Percentiles rank a stretch among this genome's conserved stretches.
Evolutionary conservation across 73 alveolate species (phyloP).

Genomic region (Stentor coeruleus): DNA sequence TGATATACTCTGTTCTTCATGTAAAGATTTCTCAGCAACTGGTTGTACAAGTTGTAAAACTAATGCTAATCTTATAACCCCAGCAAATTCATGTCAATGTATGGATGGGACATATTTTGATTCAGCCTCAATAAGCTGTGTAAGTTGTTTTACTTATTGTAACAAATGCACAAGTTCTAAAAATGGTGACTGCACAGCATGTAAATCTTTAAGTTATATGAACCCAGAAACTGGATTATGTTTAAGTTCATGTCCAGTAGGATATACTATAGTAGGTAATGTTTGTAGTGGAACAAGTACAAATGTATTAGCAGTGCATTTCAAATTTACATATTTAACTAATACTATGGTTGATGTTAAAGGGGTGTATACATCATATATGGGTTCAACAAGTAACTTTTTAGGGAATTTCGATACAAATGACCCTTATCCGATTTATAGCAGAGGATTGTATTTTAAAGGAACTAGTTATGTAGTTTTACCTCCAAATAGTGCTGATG

Average conservation of each 20-base stretch:
- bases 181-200: neutral
- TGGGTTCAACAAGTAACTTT: neutral
- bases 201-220: neutral
- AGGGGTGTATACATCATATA: neutral
- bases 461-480: neutral
- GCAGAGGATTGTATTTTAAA: neutral
- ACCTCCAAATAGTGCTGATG: neutral
- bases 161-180: neutral
- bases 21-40: conserved; percentile 5
- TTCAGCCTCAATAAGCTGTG: neutral
- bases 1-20: neutral
- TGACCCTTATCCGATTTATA: conserved; percentile 9
- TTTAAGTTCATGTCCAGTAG: neutral
- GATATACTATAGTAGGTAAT: neutral
- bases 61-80: neutral
- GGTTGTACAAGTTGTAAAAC: neutral
- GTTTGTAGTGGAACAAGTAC: neutral
- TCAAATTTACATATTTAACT: neutral
- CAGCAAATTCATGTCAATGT: neutral
- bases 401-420: neutral
- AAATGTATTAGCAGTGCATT: neutral
- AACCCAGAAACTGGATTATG: conserved; percentile 16
- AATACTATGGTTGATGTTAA: neutral
- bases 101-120: neutral
- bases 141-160: neutral